These are phyloP conservation scores for Dianthus caryophyllus DNA, from an alignment of 148 eudicot species.

Conservation along the genomic window DNA sequence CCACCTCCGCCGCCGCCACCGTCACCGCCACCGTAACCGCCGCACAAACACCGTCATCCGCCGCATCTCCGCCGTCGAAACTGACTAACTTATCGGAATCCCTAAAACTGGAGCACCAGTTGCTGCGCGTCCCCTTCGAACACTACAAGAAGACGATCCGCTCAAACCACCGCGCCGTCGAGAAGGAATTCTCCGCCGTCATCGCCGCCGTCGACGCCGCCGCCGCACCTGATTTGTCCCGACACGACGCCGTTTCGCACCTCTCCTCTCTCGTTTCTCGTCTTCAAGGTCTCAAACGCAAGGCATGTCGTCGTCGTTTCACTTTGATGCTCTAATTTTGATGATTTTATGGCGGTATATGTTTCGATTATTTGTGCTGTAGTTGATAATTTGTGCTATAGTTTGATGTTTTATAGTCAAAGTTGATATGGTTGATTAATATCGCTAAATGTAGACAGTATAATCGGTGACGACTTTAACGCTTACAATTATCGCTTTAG, in stretches of 20 bases:
- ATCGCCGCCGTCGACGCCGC: conserved; percentile 55
- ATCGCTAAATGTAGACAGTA: no score
- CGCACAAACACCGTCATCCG: background rate
- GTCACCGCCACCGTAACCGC: conserved; percentile 1
- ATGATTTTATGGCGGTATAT: no score
- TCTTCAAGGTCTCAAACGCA: conserved; percentile 88
- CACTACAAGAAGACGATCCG: conserved; percentile 93
- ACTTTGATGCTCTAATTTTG: background rate
- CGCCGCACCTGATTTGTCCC: conserved; percentile 36
- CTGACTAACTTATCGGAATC: conserved; percentile 50
- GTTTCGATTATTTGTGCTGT: no score
- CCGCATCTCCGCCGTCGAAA: conserved; percentile 36
- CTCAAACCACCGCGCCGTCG: conserved; percentile 67
- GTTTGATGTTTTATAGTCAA: no score
- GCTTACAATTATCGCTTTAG: no score
- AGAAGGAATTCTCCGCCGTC: conserved; percentile 74
- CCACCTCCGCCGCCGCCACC: conserved; percentile 24
- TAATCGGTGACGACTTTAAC: no score
- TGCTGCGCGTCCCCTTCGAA: conserved; percentile 88
- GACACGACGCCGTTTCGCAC: conserved; percentile 60
- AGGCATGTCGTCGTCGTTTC: conserved; percentile 31
- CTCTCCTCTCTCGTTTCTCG: conserved; percentile 78
- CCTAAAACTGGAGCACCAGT: conserved; percentile 83
- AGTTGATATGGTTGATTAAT: no score
- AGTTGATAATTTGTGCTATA: no score